phyloP scores from a whole-genome alignment of 225 moss, liverwort and hornwort species.

The Sphagnum tenellum region DNA sequence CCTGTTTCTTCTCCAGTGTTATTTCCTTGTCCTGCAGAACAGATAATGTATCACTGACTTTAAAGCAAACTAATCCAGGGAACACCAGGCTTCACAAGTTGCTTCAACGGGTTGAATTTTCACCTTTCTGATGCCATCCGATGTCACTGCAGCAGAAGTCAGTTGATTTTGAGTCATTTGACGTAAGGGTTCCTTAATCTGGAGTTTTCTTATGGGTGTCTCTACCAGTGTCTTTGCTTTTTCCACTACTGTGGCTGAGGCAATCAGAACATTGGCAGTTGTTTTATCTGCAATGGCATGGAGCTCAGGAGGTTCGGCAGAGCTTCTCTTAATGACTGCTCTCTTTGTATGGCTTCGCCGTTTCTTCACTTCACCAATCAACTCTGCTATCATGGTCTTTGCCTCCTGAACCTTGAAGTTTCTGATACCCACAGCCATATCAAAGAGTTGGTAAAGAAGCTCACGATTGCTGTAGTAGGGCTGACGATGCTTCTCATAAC shows the following conservation, averaged over 20 bases:
- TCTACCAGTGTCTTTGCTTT: constrained; percentile 4
- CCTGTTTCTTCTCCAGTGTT: constrained; percentile 23
- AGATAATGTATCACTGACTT: background rate
- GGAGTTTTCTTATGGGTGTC: background rate
- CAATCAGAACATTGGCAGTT: no score
- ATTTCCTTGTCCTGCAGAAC: constrained; percentile 15
- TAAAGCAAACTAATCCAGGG: background rate
- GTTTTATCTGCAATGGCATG: no score
- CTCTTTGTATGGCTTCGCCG: constrained; percentile 12
- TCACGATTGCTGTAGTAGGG: constrained; percentile 32
- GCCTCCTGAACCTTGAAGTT: constrained; percentile 21
- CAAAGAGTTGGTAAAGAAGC: constrained; percentile 32
- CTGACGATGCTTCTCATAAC: no score
- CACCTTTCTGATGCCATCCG: constrained; percentile 2
- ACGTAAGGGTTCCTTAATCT: background rate
- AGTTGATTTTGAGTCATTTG: background rate
- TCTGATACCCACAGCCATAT: constrained; percentile 35
- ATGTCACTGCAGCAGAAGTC: background rate
- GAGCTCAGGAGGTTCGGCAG: no score
- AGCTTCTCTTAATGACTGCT: background rate
- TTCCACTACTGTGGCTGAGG: background rate
- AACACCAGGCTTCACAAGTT: constrained; percentile 9
- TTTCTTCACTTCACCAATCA: no score
- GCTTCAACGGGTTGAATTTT: constrained; percentile 1
- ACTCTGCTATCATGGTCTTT: constrained; percentile 8